Conservation (phyloP, 2,329 filamentous ascomycete genomes). For the Venturia aucupariae region DNA sequence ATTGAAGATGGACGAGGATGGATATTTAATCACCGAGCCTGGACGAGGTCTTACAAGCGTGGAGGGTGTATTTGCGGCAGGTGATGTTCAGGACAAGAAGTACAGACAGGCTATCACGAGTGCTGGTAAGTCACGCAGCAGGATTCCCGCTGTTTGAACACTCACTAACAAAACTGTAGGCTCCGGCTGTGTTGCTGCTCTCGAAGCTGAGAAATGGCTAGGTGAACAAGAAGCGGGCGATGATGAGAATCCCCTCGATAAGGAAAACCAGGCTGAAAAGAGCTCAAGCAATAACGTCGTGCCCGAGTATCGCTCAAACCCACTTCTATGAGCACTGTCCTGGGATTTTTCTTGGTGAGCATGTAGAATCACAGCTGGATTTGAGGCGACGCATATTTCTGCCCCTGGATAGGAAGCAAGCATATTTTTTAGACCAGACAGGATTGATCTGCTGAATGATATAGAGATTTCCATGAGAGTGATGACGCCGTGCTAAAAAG, state of each 20-base stretch:
- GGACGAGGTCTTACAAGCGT: slow-evolving; percentile 83
- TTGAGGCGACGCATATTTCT: not conserved
- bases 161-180: slow-evolving; percentile 41
- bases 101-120: slow-evolving; percentile 98
- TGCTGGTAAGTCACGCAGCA: slow-evolving; percentile 58
- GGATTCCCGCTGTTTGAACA: slow-evolving; percentile 7
- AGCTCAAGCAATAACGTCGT: slow-evolving; percentile 44
- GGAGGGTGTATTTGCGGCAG: slow-evolving; percentile 88
- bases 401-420: not conserved
- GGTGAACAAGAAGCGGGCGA: slow-evolving; percentile 36
- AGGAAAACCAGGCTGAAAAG: slow-evolving; percentile 42
- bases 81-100: slow-evolving; percentile 96
- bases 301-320: slow-evolving; percentile 55
- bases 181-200: slow-evolving; percentile 86
- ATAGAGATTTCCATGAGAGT: not conserved
- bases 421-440: not conserved
- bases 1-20: slow-evolving; percentile 77
- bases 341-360: not conserved
- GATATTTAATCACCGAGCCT: slow-evolving; percentile 81
- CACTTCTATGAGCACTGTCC: slow-evolving; percentile 41
- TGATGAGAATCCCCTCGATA: slow-evolving; percentile 36
- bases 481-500: not conserved
- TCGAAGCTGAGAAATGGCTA: slow-evolving; percentile 92
- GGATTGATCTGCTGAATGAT: not conserved
- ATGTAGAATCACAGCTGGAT: not conserved